Evolutionary conservation across 2,329 filamentous ascomycete genomes (phyloP).

Genomic region (Bipolaris bicolor): DNA sequence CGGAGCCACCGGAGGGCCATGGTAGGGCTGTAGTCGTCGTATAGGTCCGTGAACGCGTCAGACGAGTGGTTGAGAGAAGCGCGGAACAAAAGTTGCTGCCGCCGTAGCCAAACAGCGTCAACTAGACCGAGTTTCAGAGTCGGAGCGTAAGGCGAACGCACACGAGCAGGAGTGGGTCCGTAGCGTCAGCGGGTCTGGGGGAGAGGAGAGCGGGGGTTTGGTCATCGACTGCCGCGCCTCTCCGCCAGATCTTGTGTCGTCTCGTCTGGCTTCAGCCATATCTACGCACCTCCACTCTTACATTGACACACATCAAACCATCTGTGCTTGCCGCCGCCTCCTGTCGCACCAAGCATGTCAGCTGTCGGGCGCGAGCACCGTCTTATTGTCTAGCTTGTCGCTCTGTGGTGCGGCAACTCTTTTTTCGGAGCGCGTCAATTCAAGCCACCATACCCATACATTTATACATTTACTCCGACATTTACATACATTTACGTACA

Average conservation of each 20-base stretch:
- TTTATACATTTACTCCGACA: not conserved
- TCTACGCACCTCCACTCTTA: not conserved
- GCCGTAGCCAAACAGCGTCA: not conserved
- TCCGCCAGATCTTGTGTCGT: not conserved
- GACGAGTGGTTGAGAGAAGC: no score
- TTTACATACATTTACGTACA: not conserved
- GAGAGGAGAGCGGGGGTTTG: not conserved
- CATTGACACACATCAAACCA: not conserved
- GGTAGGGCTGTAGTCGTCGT: no score
- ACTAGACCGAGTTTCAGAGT: constrained; percentile 3
- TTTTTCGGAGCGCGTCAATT: not conserved
- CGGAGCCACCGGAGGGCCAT: not conserved
- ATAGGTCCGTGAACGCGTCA: no score
- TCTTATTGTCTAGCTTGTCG: not conserved
- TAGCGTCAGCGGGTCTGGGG: constrained; percentile 12
- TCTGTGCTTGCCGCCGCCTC: not conserved
- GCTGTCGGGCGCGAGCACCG: not conserved
- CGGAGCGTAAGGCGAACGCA: not conserved
- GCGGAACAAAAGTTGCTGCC: not conserved
- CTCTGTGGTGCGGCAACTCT: not conserved
- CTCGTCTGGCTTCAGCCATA: not conserved
- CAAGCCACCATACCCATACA: constrained; percentile 11
- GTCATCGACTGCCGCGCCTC: constrained; percentile 12
- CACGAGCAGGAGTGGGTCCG: constrained; percentile 9
- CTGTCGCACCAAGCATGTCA: constrained; percentile 8